phyloP scores from a whole-genome alignment of 2,329 filamentous ascomycete species.

The Ascochyta koolunga region DNA sequence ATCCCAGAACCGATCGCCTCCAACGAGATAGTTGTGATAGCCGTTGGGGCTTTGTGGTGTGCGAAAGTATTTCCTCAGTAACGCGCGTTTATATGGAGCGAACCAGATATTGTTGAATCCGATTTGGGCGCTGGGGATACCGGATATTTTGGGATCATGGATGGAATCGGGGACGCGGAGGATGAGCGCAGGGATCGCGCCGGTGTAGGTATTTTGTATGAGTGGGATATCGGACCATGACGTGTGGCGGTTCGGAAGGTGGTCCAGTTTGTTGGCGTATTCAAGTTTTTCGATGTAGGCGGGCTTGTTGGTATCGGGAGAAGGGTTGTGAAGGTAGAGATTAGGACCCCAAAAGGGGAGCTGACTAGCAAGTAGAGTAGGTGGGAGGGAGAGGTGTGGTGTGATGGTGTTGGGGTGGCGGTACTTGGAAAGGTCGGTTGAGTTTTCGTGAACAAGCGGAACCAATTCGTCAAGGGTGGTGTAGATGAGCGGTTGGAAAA shows the following conservation, averaged over 20 bases:
- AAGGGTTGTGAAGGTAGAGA: constrained; percentile 30
- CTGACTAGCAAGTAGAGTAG: constrained; percentile 33
- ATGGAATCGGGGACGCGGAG: constrained; percentile 32
- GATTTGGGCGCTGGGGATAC: constrained; percentile 25
- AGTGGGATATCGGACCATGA: constrained; percentile 54
- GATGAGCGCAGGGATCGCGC: constrained; percentile 53
- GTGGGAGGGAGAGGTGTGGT: constrained; percentile 49
- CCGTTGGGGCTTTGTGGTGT: constrained; percentile 51
- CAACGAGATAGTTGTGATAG: constrained; percentile 52
- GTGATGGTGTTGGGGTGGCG: constrained; percentile 37
- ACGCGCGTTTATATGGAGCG: constrained; percentile 53
- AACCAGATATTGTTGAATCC: constrained; percentile 59
- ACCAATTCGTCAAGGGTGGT: constrained; percentile 37
- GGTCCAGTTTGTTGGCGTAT: constrained; percentile 46
- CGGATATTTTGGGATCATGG: not conserved
- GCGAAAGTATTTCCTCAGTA: constrained; percentile 58
- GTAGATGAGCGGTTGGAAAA: constrained; percentile 50
- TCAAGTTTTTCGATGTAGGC: constrained; percentile 40
- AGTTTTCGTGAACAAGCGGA: constrained; percentile 37
- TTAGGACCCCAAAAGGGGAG: constrained; percentile 43
- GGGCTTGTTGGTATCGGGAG: constrained; percentile 33
- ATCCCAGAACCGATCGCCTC: constrained; percentile 57
- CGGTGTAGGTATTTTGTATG: constrained; percentile 56
- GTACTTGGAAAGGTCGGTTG: constrained; percentile 46
- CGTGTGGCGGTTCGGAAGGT: constrained; percentile 49